phyloP scores from a whole-genome alignment of 108 stramenopile species.

The Heterococcus sp. region DNA sequence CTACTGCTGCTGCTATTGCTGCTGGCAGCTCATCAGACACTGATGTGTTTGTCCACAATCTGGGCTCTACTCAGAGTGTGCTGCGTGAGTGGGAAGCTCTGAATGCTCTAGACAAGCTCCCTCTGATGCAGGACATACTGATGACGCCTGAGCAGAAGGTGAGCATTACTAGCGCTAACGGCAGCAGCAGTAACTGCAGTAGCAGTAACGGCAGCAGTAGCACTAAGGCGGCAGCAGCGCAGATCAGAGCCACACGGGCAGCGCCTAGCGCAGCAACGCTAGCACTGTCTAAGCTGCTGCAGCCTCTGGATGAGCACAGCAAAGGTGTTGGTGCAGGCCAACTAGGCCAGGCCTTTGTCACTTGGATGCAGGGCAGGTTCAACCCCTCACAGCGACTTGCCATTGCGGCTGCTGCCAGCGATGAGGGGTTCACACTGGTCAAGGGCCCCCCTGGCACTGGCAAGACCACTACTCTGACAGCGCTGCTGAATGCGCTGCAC shows the following conservation, averaged over 20 bases:
- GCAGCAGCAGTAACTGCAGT: background rate
- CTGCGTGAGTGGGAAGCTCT: background rate
- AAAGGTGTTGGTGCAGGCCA: conserved; percentile 1
- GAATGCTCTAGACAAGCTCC: background rate
- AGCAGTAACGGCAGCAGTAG: background rate
- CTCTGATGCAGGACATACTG: background rate
- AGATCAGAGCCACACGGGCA: background rate
- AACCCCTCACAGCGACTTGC: conserved; percentile 48
- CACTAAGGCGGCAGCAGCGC: background rate
- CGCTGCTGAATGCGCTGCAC: conserved; percentile 84
- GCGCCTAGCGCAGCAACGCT: background rate
- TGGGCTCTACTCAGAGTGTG: background rate
- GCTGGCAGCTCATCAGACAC: too few relatives aligned
- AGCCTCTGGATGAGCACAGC: background rate
- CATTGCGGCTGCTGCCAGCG: conserved; percentile 33
- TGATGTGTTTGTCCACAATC: background rate
- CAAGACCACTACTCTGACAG: conserved; percentile 92
- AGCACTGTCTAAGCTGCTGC: background rate
- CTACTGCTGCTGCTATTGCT: too few relatives aligned
- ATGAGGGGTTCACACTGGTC: conserved; percentile 55
- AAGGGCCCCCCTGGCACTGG: conserved; percentile 68
- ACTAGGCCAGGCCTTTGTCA: conserved; percentile 23
- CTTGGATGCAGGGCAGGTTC: conserved; percentile 32
- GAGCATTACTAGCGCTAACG: background rate
- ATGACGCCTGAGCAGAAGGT: background rate